Evolutionary conservation across 2,329 filamentous ascomycete species (phyloP).

Genomic region (Neocatenulostroma microsporum): DNA sequence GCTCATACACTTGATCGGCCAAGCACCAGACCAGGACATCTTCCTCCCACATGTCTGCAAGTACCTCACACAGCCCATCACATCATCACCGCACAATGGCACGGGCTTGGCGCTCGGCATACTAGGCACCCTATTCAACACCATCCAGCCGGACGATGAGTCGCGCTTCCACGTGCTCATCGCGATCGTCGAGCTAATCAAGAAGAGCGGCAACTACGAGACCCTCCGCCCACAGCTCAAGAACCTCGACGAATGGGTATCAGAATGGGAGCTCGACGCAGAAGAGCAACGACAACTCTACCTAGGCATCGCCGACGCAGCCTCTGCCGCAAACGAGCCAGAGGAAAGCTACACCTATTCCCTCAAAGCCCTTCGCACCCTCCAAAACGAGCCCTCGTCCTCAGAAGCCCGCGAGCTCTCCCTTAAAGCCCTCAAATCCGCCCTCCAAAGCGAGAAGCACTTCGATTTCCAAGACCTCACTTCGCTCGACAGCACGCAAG

Average conservation of each 20-base stretch:
- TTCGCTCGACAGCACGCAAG: constrained; percentile 69
- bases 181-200: constrained; percentile 77
- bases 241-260: constrained; percentile 73
- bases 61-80: constrained; percentile 80
- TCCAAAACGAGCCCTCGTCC: constrained; percentile 51
- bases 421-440: constrained; percentile 57
- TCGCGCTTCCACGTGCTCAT: constrained; percentile 86
- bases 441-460: constrained; percentile 58
- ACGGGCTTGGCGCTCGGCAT: constrained; percentile 79
- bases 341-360: constrained; percentile 69
- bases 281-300: constrained; percentile 81
- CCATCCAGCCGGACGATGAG: constrained; percentile 66
- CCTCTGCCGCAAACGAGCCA: constrained; percentile 67
- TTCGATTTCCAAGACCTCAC: constrained; percentile 69
- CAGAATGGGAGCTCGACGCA: constrained; percentile 71
- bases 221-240: constrained; percentile 75
- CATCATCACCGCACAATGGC: constrained; percentile 77
- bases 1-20: constrained; percentile 83
- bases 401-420: constrained; percentile 52
- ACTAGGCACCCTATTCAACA: constrained; percentile 94
- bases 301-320: constrained; percentile 71
- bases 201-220: constrained; percentile 59
- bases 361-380: constrained; percentile 66
- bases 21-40: constrained; percentile 75
- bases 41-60: constrained; percentile 82